A percentile compares a stretch with the other conserved stretches of the same genome.
phyloP scores from a whole-genome alignment of 768 basidiomycete genomes.

The Phallus indusiatus region DNA sequence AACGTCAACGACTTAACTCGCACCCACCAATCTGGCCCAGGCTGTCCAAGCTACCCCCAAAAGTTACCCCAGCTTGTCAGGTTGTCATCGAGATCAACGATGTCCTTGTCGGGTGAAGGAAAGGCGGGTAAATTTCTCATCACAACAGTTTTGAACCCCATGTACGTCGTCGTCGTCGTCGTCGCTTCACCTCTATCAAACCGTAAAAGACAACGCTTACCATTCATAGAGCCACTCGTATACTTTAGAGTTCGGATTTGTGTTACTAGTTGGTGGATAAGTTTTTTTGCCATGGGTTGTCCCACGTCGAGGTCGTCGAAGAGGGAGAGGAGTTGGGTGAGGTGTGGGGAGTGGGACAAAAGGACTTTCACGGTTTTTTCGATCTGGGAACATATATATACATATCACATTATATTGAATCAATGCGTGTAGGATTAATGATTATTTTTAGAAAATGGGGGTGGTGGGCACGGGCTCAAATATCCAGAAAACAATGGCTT shows the following conservation, averaged over 20 bases:
- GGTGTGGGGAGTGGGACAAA: background rate
- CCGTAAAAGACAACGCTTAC: background rate
- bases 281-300: background rate
- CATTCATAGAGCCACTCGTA: background rate
- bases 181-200: background rate
- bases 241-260: background rate
- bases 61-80: background rate
- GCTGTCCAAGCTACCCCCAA: background rate
- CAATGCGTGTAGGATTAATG: background rate
- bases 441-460: background rate
- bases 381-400: background rate
- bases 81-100: background rate
- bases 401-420: background rate
- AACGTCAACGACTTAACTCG: no score
- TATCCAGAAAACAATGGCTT: background rate
- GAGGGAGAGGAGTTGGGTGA: background rate
- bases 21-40: no score
- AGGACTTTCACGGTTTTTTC: background rate
- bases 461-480: background rate
- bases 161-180: background rate
- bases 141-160: background rate
- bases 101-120: background rate
- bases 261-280: background rate
- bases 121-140: no score
- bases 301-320: background rate